Conservation (phyloP, 164 flowering plant genomes). For the Akebia trifoliata region DNA sequence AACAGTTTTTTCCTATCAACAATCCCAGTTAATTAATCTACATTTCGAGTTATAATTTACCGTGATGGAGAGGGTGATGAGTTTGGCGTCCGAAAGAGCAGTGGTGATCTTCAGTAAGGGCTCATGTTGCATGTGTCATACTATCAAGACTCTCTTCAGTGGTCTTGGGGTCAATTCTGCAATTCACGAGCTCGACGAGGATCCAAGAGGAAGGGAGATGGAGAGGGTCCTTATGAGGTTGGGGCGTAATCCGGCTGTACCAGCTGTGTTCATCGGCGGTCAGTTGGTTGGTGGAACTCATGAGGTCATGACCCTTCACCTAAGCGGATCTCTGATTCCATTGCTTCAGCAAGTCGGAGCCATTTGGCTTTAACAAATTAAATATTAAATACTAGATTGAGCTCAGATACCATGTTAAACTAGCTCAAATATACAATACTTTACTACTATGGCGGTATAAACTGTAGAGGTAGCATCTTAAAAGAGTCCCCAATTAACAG, state of each 20-base stretch:
- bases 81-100: neutral
- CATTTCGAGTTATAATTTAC: neutral
- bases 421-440: no score
- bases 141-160: conserved; percentile 4
- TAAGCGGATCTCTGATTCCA: conserved; percentile 4
- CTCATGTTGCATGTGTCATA: conserved; percentile 12
- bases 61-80: conserved; percentile 6
- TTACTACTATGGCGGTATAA: no score
- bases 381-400: no score
- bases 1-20: neutral
- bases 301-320: conserved; percentile 13
- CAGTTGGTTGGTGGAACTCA: conserved; percentile 1
- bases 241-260: conserved; percentile 7
- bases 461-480: no score
- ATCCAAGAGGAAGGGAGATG: conserved; percentile 9
- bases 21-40: neutral
- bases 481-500: no score
- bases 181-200: conserved; percentile 12
- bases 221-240: conserved; percentile 3
- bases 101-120: conserved; percentile 16
- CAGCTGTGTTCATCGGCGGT: conserved; percentile 1
- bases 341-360: conserved; percentile 3
- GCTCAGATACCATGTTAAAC: no score
- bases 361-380: neutral
- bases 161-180: conserved; percentile 12